Evolutionary conservation across 2,329 filamentous ascomycete genomes (phyloP).

Genomic region (Penicillium sp.): DNA sequence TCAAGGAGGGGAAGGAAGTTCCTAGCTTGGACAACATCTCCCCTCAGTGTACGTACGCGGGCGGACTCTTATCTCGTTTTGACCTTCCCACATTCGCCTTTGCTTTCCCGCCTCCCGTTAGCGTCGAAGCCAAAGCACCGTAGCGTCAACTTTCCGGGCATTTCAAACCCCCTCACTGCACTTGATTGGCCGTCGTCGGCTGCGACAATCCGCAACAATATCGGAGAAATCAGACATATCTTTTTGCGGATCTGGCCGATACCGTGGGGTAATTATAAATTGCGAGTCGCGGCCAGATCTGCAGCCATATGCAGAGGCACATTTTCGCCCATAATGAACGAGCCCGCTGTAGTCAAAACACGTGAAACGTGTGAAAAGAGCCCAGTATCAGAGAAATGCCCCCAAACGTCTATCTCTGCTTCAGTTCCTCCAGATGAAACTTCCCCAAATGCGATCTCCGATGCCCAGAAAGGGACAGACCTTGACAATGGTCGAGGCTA

Average conservation of each 20-base stretch:
- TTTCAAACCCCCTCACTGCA: neutral
- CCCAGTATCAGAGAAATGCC: neutral
- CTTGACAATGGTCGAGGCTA: constrained; percentile 4
- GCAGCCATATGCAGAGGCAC: neutral
- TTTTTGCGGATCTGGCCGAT: neutral
- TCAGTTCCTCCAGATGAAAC: neutral
- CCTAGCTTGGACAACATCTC: neutral
- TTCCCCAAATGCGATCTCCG: neutral
- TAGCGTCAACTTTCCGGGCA: neutral
- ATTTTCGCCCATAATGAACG: neutral
- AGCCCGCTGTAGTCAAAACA: neutral
- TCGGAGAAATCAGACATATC: neutral
- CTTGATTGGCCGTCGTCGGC: neutral
- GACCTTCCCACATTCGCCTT: constrained; percentile 10
- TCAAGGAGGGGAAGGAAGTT: neutral
- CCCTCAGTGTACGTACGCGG: neutral
- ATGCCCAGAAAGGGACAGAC: neutral
- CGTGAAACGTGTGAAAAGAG: neutral
- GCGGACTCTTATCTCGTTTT: constrained; percentile 4
- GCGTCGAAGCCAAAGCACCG: neutral
- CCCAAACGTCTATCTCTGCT: neutral
- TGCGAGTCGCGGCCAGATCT: neutral
- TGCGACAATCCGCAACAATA: neutral
- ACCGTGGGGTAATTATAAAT: neutral
- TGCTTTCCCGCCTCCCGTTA: neutral